A percentile compares a stretch with the other conserved stretches of the same genome.
Conservation (phyloP, 1,284 basidiomycete species). For the Ustilago sp. region DNA sequence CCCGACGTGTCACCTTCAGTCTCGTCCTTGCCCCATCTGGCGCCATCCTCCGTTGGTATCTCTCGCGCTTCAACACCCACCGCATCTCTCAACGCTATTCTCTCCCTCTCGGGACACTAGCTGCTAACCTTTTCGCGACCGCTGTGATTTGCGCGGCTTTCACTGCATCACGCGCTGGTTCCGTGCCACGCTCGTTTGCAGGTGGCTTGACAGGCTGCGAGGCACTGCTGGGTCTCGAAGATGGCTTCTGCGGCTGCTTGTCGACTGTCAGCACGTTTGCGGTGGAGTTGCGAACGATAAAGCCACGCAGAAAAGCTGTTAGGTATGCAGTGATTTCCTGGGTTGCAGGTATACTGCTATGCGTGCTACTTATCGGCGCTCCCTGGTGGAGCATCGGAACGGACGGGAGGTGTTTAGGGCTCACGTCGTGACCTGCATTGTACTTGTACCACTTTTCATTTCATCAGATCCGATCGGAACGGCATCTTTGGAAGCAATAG, state of each 20-base stretch:
- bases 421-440: conserved; percentile 11
- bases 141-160: conserved; percentile 48
- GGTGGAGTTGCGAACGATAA: conserved; percentile 79
- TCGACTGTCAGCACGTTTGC: conserved; percentile 95
- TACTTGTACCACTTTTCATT: not conserved
- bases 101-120: conserved; percentile 84
- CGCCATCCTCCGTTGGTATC: conserved; percentile 82
- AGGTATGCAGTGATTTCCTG: conserved; percentile 59
- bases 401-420: conserved; percentile 55
- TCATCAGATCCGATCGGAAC: too few species aligned
- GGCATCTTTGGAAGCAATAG: not conserved
- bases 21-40: conserved; percentile 91
- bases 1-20: conserved; percentile 85
- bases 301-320: conserved; percentile 56
- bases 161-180: conserved; percentile 48
- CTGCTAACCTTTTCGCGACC: conserved; percentile 81
- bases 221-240: conserved; percentile 73
- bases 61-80: conserved; percentile 78
- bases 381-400: conserved; percentile 63
- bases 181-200: conserved; percentile 4
- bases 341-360: conserved; percentile 51
- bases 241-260: conserved; percentile 95
- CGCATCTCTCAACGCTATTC: conserved; percentile 74
- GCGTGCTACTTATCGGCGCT: conserved; percentile 58
- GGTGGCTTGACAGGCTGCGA: conserved; percentile 48